Conservation (phyloP, 495 filamentous ascomycete species). For the Penicillium salamii region DNA sequence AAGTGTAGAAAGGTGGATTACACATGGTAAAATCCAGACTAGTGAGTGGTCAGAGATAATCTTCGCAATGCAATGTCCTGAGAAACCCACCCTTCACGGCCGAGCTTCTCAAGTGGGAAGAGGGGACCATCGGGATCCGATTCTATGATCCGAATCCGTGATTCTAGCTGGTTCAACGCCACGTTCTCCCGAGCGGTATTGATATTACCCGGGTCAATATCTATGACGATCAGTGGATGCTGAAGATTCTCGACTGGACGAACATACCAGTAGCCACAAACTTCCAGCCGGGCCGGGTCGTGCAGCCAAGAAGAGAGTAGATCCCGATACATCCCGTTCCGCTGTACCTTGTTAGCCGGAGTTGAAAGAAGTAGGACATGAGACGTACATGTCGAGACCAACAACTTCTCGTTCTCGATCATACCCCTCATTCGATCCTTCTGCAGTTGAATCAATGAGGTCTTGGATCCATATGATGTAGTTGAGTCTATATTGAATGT, state of each 20-base stretch:
- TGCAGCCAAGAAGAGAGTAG: constrained; percentile 81
- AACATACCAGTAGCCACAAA: constrained; percentile 66
- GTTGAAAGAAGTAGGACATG: not conserved
- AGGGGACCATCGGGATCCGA: constrained; percentile 52
- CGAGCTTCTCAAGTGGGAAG: constrained; percentile 53
- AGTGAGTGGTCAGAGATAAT: not conserved
- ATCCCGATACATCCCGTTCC: constrained; percentile 90
- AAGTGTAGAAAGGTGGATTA: constrained; percentile 92
- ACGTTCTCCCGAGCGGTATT: constrained; percentile 64
- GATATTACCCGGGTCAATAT: constrained; percentile 75
- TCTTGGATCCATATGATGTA: constrained; percentile 90
- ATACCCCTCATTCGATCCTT: constrained; percentile 50
- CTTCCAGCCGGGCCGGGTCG: constrained; percentile 62
- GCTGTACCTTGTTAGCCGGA: constrained; percentile 27
- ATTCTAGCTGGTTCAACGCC: constrained; percentile 56
- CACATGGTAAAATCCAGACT: constrained; percentile 88
- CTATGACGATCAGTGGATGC: constrained; percentile 32
- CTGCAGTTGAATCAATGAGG: constrained; percentile 71
- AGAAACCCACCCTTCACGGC: constrained; percentile 43
- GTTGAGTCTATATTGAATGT: constrained; percentile 55
- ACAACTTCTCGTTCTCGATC: constrained; percentile 54
- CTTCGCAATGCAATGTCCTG: not conserved
- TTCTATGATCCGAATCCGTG: constrained; percentile 61
- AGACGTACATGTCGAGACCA: constrained; percentile 73
- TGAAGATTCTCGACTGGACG: not conserved